A percentile compares a stretch with the other conserved stretches of the same genome.
Evolutionary conservation across 78 protist species (phyloP).

Genomic region (Bigelowiella natans): DNA sequence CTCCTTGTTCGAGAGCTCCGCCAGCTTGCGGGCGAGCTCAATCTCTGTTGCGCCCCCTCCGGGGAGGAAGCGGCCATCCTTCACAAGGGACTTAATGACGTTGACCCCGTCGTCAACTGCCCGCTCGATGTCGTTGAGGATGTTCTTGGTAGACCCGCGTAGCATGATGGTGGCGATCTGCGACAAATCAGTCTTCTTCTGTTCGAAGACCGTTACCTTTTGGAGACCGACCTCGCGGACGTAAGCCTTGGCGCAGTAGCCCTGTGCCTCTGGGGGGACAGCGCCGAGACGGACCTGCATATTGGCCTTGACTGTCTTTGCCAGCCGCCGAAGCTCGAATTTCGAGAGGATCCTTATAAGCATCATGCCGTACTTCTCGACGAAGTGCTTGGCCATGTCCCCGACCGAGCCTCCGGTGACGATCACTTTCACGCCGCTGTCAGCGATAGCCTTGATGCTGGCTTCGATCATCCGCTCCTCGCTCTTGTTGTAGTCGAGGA

Average conservation of each 20-base stretch:
- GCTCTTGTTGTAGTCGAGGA: slow-evolving; percentile 54
- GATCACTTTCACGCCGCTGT: slow-evolving; percentile 77
- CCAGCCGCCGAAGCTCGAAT: slow-evolving; percentile 90
- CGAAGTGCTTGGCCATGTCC: slow-evolving; percentile 92
- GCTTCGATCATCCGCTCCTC: slow-evolving; percentile 75
- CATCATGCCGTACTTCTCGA: slow-evolving; percentile 72
- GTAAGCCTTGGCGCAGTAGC: not conserved
- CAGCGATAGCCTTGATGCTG: slow-evolving; percentile 64
- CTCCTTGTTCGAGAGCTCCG: not conserved
- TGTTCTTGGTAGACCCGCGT: slow-evolving; percentile 84
- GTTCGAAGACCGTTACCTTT: not conserved
- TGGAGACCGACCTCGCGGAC: not conserved
- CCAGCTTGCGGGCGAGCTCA: slow-evolving; percentile 51
- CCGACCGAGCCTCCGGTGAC: slow-evolving; percentile 71
- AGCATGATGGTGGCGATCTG: slow-evolving; percentile 79
- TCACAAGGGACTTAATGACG: slow-evolving; percentile 62
- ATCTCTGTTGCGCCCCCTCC: slow-evolving; percentile 97
- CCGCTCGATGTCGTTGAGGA: slow-evolving; percentile 91
- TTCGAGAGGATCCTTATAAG: slow-evolving; percentile 62
- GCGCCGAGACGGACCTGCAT: not conserved
- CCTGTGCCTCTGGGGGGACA: not conserved
- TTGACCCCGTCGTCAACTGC: slow-evolving; percentile 87
- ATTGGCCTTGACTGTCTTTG: slow-evolving; percentile 18
- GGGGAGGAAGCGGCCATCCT: slow-evolving; percentile 75
- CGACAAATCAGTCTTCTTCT: not conserved